Evolutionary conservation across 163 green algal species (phyloP), one percentile per base, ranked within the genome.

Genomic region (Trebouxiophyceae sp.): DNA sequence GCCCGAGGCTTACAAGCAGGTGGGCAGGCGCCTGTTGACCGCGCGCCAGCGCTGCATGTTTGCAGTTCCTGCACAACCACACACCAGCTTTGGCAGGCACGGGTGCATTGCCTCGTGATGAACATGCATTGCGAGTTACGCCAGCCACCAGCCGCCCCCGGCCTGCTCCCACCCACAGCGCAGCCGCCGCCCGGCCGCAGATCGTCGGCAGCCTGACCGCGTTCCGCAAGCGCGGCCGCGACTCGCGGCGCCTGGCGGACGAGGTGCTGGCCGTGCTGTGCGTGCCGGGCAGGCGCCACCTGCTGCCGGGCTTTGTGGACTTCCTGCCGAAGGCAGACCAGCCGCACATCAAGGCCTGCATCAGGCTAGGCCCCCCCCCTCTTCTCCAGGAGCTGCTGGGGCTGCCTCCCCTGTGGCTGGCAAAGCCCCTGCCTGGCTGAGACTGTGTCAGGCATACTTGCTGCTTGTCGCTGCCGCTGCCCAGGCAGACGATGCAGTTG

Each of bases 291-390:
- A 54, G 58, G 8, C 19, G 22, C 3, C 55, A 62, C 34, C 75
- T 81, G 39, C 65, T 77, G 30, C 24, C 39, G 5, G 50, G 44
- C 45, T 78, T 81, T 45, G 22, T 50, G 24, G 30, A 7, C 33
- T 76, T 74, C 30, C 44, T 81, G 28, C 54, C 57, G 16, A 62
- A 56, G 27, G 28, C 31, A 46, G 29, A 60, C 39, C 62, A 56
- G 22, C 39, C 32, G 23, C 60, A 39, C 29, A 73, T 76, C 54
- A 33, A 30, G 5, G 16, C 56, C 33, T 33, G 66, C 57, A 46
- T 61, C 44, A 55, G 54, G 65, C 46, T 30, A 54, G 27, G 8
- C 27, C 56, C 39, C 39, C 19, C 39, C 39, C 39, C 12, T n/a
- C n/a, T n/a, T n/a, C n/a, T n/a, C n/a, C n/a, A n/a, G n/a, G n/a